Base-by-base conservation (phyloP, 2,329 filamentous ascomycete species). In the Penicillium sp. region DNA sequence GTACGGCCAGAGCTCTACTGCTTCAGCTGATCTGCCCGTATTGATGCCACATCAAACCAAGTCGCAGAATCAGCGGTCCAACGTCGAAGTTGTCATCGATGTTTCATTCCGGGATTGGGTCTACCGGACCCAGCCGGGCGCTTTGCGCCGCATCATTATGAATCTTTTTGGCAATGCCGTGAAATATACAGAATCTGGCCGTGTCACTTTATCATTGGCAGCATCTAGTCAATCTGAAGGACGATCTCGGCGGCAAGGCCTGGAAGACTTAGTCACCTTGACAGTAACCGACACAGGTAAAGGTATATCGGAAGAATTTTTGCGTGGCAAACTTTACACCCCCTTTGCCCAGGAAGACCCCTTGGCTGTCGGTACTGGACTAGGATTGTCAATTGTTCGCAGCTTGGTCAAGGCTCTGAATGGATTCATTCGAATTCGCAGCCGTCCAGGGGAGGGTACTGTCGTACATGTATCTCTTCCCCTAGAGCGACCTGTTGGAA, bases 371-470 rank as follows among this genome's bases (percentile, higher is more conserved):
- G 75, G 75, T 7, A 76, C 75, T 0, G 76, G 76, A 0, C 75
- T 90, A 0, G 87, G 88, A 0, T 71, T 90, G 31, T 86, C 83
- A 40, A 83, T 90, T 9, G 87, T 90, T 2, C 79, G 81, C 21
- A 70, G 78, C 67, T 83, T 90, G 7, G 81, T 88, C 16, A 80
- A 82, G 46, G 81, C 84, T 27, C 73, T 89, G 0, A 79, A 81
- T 29, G 87, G 87, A 0, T 79, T 75, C 7, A 84, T 89, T 43
- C 78, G 83, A 9, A 78, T 89, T 34, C 77, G 77, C 33, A 84
- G 79, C 49, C 76, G 82, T 52, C 73, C 78, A 10, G 78, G 79
- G 2, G 75, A 79, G 38, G 85, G 85, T 2, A 87, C 85, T 0
- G 79, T 81, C 23, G 79, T 85, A 2, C 77, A 75, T 10, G 78